Evolutionary conservation across 352 stramenopile species (phyloP).

Genomic region (Thalassiosira gravida): DNA sequence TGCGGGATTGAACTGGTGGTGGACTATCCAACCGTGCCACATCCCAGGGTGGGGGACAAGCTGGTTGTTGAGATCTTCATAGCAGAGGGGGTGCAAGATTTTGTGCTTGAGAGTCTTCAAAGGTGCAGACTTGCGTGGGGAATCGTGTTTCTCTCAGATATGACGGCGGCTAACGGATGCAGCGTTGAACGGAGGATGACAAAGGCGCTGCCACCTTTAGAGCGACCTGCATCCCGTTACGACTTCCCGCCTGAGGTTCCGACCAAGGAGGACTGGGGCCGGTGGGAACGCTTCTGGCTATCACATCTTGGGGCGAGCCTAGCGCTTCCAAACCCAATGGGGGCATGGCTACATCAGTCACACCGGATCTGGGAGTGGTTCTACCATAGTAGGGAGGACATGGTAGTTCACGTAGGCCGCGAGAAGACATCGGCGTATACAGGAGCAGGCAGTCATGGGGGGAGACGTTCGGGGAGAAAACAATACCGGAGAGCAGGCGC

Average conservation of each 20-base stretch:
- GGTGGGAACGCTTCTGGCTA: background rate
- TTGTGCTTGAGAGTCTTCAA: slow-evolving; percentile 10
- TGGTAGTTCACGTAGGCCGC: background rate
- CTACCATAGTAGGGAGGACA: slow-evolving; percentile 1
- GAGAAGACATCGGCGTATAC: background rate
- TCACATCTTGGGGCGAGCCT: background rate
- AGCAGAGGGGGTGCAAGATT: background rate
- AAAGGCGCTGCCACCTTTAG: background rate
- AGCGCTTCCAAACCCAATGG: background rate
- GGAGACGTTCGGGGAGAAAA: background rate
- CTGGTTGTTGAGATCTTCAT: slow-evolving; percentile 12
- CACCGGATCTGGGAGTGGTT: slow-evolving; percentile 11
- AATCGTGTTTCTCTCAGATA: slow-evolving; percentile 6
- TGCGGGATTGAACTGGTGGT: slow-evolving; percentile 3
- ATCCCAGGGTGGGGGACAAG: slow-evolving; percentile 6
- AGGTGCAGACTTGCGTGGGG: background rate
- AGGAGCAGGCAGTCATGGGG: background rate
- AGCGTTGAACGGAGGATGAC: background rate
- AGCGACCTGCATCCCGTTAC: background rate
- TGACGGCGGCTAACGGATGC: background rate
- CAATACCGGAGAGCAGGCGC: background rate
- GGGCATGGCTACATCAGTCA: background rate
- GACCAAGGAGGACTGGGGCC: background rate
- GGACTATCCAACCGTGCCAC: slow-evolving; percentile 15
- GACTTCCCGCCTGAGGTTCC: slow-evolving; percentile 1